Evolutionary conservation across 2,329 filamentous ascomycete species (phyloP).

Genomic region (Fusarium gaditjirri): DNA sequence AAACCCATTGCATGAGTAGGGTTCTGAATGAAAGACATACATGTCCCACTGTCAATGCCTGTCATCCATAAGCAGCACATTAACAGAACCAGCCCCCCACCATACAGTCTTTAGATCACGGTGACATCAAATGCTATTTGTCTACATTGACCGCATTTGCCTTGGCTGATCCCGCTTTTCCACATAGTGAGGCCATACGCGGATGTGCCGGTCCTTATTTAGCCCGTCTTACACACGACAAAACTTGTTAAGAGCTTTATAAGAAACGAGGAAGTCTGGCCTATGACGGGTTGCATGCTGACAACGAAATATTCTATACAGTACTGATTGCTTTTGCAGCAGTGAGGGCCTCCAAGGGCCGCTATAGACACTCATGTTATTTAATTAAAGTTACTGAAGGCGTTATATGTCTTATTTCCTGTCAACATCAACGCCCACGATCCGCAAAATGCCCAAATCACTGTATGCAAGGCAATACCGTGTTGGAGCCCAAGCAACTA

Average conservation of each 20-base stretch:
- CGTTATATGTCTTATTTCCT: slow-evolving; percentile 45
- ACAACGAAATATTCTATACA: background rate
- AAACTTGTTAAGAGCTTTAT: background rate
- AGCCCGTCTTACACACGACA: slow-evolving; percentile 39
- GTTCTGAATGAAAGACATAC: background rate
- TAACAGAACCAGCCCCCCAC: background rate
- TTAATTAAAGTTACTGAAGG: background rate
- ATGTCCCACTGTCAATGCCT: background rate
- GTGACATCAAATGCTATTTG: background rate
- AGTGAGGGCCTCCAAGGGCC: background rate
- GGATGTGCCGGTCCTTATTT: slow-evolving; percentile 31
- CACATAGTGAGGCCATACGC: background rate
- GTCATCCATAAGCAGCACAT: background rate
- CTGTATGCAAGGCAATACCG: slow-evolving; percentile 80
- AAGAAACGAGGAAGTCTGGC: background rate
- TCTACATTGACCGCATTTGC: background rate
- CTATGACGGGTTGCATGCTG: background rate
- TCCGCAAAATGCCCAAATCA: slow-evolving; percentile 74
- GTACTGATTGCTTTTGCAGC: background rate
- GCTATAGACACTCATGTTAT: background rate
- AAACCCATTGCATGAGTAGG: background rate
- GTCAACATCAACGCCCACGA: slow-evolving; percentile 69
- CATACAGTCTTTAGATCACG: no score
- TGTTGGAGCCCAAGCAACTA: slow-evolving; percentile 81
- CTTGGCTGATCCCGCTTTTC: slow-evolving; percentile 11